These are phyloP conservation scores for Trichosanthes truncata DNA, from an alignment of 306 rosid genomes.

Conservation along the genomic window DNA sequence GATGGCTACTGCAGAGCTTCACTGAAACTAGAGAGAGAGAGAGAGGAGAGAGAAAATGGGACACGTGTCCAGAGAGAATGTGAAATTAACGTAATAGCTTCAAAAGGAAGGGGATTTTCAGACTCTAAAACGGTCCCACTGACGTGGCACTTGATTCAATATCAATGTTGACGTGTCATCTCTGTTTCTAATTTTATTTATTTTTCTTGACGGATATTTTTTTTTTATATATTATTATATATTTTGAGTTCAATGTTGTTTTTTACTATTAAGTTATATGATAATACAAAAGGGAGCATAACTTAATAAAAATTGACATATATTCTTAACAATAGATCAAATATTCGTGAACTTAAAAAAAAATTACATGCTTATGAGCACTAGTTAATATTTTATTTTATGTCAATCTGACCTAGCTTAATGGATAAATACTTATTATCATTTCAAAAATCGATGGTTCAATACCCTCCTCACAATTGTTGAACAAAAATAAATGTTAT, in stretches of 20 bases:
- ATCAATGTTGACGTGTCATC: background rate
- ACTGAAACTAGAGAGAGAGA: background rate
- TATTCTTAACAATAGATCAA: no score
- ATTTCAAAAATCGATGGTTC: no score
- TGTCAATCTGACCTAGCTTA: no score
- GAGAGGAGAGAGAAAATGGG: background rate
- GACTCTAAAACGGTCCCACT: constrained; percentile 15
- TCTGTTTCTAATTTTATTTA: background rate
- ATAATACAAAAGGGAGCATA: no score
- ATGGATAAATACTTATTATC: no score
- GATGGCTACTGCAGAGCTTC: constrained; percentile 19
- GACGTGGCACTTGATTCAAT: constrained; percentile 7
- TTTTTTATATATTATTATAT: background rate
- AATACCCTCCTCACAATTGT: no score
- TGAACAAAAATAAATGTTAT: no score
- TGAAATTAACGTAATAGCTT: constrained; percentile 23
- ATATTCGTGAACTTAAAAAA: no score
- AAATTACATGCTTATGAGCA: no score
- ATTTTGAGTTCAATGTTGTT: background rate
- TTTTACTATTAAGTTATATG: no score
- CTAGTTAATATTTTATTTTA: no score
- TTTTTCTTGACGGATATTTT: background rate
- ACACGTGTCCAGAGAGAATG: constrained; percentile 24
- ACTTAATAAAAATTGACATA: no score
- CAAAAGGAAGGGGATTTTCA: constrained; percentile 10